A percentile compares a stretch with the other conserved stretches of the same genome.
Evolutionary conservation across 1,139 yeast species (phyloP).

Genomic region (Taphrina flavorubra): DNA sequence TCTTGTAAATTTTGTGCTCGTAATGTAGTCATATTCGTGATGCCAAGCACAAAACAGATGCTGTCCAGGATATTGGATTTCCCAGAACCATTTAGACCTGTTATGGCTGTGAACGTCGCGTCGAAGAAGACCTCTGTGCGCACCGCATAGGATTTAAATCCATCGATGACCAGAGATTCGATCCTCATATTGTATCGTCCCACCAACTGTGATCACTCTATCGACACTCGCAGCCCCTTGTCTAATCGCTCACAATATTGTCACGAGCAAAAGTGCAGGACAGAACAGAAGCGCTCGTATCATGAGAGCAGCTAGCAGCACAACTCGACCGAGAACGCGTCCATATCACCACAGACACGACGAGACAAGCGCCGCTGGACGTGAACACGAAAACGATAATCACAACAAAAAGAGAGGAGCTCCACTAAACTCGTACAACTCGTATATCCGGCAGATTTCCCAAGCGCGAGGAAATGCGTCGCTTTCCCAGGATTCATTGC

Average conservation of each 20-base stretch:
- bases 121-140: conserved; percentile 98
- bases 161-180: conserved; percentile 93
- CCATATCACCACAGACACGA: too few relatives aligned
- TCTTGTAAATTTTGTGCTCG: conserved; percentile 94
- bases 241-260: not conserved
- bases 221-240: not conserved
- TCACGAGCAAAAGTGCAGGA: not conserved
- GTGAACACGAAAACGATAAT: conserved; percentile 10
- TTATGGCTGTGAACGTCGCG: conserved; percentile 92
- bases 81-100: conserved; percentile 97
- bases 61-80: conserved; percentile 95
- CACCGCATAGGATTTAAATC: conserved; percentile 96
- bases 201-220: not conserved
- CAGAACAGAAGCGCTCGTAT: not conserved
- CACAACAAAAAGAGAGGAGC: conserved; percentile 8
- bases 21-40: conserved; percentile 89
- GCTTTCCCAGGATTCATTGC: too few relatives aligned
- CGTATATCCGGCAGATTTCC: not conserved
- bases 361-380: too few relatives aligned
- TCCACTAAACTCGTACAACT: not conserved
- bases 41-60: conserved; percentile 96
- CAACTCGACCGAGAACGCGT: not conserved
- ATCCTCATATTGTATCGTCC: conserved; percentile 70
- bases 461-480: too few relatives aligned
- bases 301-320: not conserved